phyloP scores from a whole-genome alignment of 345 rosid species.

The Microcos paniculata region DNA sequence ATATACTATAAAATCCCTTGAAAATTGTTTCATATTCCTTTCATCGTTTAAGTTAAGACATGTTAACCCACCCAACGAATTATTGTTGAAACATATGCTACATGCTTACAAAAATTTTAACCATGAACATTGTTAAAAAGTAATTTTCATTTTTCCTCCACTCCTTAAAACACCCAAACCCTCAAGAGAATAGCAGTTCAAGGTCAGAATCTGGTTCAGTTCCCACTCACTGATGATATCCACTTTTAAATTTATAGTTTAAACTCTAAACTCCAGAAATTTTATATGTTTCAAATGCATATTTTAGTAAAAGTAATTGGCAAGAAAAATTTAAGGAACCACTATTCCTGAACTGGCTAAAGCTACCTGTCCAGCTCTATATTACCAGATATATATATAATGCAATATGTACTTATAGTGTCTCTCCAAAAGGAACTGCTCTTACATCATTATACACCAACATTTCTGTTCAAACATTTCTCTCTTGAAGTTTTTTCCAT shows the following conservation, averaged over 20 bases:
- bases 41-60: no score
- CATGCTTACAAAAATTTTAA: background rate
- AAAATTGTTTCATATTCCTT: no score
- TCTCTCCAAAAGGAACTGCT: background rate
- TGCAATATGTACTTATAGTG: background rate
- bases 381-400: background rate
- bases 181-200: background rate
- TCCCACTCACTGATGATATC: background rate
- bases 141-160: background rate
- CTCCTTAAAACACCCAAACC: background rate
- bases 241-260: background rate
- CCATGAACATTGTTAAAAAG: background rate
- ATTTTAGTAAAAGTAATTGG: background rate
- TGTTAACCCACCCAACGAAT: no score
- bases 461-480: background rate
- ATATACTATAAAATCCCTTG: no score
- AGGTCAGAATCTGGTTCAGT: background rate
- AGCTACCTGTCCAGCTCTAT: background rate
- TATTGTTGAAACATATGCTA: no score
- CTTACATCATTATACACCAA: background rate
- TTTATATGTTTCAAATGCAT: background rate
- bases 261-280: background rate
- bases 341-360: background rate
- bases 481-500: background rate
- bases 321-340: background rate